Evolutionary conservation across 2,329 filamentous ascomycete species (phyloP).

Genomic region (Neoascochyta sp.): DNA sequence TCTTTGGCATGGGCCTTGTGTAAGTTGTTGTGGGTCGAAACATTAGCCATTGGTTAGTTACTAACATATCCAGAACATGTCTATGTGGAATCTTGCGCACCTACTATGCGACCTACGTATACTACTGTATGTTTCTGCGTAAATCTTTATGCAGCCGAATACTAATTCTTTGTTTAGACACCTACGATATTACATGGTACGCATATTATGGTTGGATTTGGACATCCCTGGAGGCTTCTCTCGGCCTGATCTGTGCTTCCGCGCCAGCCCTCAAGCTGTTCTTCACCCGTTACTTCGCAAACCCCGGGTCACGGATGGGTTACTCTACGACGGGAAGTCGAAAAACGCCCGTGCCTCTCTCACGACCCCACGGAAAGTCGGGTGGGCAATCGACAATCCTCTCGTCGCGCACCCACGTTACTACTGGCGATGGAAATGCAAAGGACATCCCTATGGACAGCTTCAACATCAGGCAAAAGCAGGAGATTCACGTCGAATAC

Average conservation of each 20-base stretch:
- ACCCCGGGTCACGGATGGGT: constrained; percentile 8
- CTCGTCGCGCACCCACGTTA: too few species aligned
- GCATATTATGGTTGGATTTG: constrained; percentile 41
- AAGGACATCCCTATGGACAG: constrained; percentile 14
- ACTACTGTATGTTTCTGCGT: constrained; percentile 16
- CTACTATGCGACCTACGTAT: constrained; percentile 35
- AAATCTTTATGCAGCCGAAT: neutral
- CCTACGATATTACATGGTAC: constrained; percentile 42
- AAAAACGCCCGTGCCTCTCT: constrained; percentile 1
- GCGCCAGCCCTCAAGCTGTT: constrained; percentile 45
- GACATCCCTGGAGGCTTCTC: constrained; percentile 41
- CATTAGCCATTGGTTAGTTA: neutral
- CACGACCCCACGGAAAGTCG: too few species aligned
- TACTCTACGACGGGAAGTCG: constrained; percentile 7
- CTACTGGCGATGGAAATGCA: constrained; percentile 4
- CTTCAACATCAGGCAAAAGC: constrained; percentile 20
- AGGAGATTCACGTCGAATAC: constrained; percentile 19
- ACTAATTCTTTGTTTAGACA: constrained; percentile 12
- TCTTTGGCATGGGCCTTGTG: constrained; percentile 45
- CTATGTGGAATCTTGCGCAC: constrained; percentile 38
- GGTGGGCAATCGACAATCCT: too few species aligned
- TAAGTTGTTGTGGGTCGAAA: constrained; percentile 15
- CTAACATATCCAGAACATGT: constrained; percentile 22
- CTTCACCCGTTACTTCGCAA: constrained; percentile 41
- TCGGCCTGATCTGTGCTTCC: constrained; percentile 43